These are phyloP conservation scores for Colletotrichum euphorbiae DNA, from an alignment of 2,329 filamentous ascomycete genomes.

Conservation along the genomic window DNA sequence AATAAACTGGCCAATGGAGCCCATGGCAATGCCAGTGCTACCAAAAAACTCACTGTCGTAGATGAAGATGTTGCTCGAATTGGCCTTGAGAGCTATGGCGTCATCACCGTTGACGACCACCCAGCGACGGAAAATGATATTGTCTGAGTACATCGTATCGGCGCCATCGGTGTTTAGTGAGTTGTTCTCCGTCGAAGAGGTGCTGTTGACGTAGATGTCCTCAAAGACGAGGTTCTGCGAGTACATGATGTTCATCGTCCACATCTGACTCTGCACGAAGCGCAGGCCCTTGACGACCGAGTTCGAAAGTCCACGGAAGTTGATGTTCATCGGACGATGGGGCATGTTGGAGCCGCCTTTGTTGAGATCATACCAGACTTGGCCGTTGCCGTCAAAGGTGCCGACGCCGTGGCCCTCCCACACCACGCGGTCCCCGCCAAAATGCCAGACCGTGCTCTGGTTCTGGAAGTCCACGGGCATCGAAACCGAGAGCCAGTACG, in stretches of 20 bases:
- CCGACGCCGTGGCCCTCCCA: slow-evolving; percentile 63
- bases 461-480: slow-evolving; percentile 66
- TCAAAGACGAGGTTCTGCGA: slow-evolving; percentile 59
- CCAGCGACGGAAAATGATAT: slow-evolving; percentile 64
- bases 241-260: slow-evolving; percentile 66
- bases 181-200: slow-evolving; percentile 47
- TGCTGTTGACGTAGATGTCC: slow-evolving; percentile 66
- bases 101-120: slow-evolving; percentile 65
- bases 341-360: slow-evolving; percentile 58
- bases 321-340: slow-evolving; percentile 64
- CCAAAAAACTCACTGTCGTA: slow-evolving; percentile 60
- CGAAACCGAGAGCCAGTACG: slow-evolving; percentile 64
- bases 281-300: slow-evolving; percentile 59
- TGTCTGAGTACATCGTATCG: slow-evolving; percentile 65
- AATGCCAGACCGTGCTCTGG: slow-evolving; percentile 64
- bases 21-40: slow-evolving; percentile 66
- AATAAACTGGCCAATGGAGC: slow-evolving; percentile 67
- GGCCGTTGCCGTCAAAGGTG: slow-evolving; percentile 69
- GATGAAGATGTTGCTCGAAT: slow-evolving; percentile 65
- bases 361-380: slow-evolving; percentile 68
- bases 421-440: slow-evolving; percentile 64
- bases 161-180: slow-evolving; percentile 56
- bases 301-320: slow-evolving; percentile 56
- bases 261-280: slow-evolving; percentile 71
- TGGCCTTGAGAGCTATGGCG: slow-evolving; percentile 65